Evolutionary conservation across 2,329 filamentous ascomycete genomes (phyloP), one percentile per base, ranked within the genome.

Genomic region (Sphaerulina populicola): DNA sequence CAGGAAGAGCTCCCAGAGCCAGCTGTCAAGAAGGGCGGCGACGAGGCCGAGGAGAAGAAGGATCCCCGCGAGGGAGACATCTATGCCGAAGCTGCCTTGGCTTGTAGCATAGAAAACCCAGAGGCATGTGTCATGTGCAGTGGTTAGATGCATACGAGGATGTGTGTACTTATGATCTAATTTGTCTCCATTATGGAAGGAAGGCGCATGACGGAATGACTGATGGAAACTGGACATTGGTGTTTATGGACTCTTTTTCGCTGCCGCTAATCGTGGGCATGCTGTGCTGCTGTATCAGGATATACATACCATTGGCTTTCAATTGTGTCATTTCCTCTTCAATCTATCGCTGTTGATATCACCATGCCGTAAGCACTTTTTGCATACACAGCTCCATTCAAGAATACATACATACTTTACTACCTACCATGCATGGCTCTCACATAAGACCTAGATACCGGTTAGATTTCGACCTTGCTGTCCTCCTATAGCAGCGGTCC

Each of bases 121-220:
- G 93, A 98, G 69, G 78, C 85, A 43, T 98, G 93, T 69, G 69
- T 95, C 59, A 97, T 98, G 93, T 98, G 93, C 82, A 94, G 88
- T 72, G 91, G 90, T 75, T 97, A 51, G 56, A 27, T 7, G 51
- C 8, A 39, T 29, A 44, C 6, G 35, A 35, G 35, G 42, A 18
- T 52, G 39, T 54, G 39, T 43, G 49, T 53, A 49, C 51, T 49
- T 50, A 40, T 44, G 36, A 29, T 12, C 52, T 46, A 44, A 47
- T 54, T 49, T 45, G 58, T 51, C 49, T 57, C 27, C 31, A 41
- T 36, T 51, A 42, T 52, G 56, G 48, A 47, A 54, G 56, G 45
- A 47, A 54, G 54, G 45, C 49, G 40, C 44, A 55, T 21, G 37
- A 49, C 35, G 30, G 43, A 12, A 56, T 48, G 51, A 48, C 40